Conservation (phyloP, 176 grass and related monocot species). For the Elaeis guineensis region DNA sequence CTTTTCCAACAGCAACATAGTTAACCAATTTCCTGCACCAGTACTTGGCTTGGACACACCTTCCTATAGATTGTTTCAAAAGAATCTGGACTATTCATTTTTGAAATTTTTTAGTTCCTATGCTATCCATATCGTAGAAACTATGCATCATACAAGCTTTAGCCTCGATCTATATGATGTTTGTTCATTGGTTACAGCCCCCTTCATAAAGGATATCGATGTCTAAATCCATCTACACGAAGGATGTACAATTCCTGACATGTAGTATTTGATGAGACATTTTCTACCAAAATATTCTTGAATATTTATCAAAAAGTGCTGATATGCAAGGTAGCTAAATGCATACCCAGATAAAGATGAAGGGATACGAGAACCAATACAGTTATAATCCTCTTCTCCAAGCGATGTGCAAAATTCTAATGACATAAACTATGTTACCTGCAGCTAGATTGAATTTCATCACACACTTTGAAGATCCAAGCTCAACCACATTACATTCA, state of each 20-base stretch:
- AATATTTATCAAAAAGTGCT: no score
- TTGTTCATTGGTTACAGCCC: not conserved
- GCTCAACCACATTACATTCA: no score
- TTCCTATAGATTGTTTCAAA: not conserved
- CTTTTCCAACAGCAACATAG: not conserved
- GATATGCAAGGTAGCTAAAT: no score
- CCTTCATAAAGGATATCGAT: slow-evolving; percentile 3
- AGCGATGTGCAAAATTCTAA: no score
- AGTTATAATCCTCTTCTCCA: no score
- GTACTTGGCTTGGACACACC: not conserved
- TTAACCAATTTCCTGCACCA: slow-evolving; percentile 2
- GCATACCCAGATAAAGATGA: no score
- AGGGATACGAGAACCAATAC: no score
- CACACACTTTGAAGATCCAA: no score
- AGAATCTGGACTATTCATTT: not conserved
- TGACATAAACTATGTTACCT: no score
- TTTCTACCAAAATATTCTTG: no score
- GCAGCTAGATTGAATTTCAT: no score
- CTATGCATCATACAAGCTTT: not conserved
- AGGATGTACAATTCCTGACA: not conserved
- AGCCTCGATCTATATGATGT: not conserved
- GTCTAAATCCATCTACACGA: not conserved
- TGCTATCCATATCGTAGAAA: not conserved
- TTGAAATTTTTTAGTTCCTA: not conserved
- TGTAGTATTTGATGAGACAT: slow-evolving; percentile 13